Percentiles rank a stretch among this genome's conserved stretches.
Conservation (phyloP, 192 early-diverging fungal species). For the Backusella parvicylindrica region DNA sequence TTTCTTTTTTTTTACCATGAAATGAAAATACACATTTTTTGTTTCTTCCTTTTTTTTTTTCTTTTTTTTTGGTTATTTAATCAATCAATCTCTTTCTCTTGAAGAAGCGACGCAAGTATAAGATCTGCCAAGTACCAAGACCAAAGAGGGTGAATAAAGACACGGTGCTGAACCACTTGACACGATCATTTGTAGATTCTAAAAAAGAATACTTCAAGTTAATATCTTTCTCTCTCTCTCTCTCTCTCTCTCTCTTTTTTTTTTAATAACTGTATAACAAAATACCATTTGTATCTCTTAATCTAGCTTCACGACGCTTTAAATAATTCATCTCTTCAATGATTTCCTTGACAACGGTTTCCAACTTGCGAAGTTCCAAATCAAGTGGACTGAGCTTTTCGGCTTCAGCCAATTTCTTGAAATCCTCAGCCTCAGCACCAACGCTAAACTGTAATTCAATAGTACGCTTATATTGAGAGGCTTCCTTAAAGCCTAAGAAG, state of each 20-base stretch:
- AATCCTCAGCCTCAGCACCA: constrained; percentile 83
- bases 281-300: constrained; percentile 87
- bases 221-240: neutral
- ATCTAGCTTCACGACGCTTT: constrained; percentile 72
- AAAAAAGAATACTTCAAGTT: constrained; percentile 3
- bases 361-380: constrained; percentile 79
- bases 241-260: neutral
- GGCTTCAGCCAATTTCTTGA: constrained; percentile 57
- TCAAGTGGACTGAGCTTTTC: constrained; percentile 89
- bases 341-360: constrained; percentile 73
- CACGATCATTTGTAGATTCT: constrained; percentile 90
- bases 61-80: constrained; percentile 33
- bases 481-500: constrained; percentile 44
- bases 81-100: constrained; percentile 84
- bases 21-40: neutral
- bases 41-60: neutral
- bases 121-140: constrained; percentile 76
- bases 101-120: constrained; percentile 86
- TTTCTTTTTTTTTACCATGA: neutral
- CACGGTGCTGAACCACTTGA: constrained; percentile 76
- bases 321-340: constrained; percentile 84
- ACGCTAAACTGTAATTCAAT: constrained; percentile 80
- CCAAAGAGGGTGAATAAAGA: constrained; percentile 69
- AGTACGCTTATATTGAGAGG: constrained; percentile 51
- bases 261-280: neutral